These are phyloP conservation scores for Carex myosuroides DNA, from an alignment of 176 grass and related monocot species.

Conservation along the genomic window DNA sequence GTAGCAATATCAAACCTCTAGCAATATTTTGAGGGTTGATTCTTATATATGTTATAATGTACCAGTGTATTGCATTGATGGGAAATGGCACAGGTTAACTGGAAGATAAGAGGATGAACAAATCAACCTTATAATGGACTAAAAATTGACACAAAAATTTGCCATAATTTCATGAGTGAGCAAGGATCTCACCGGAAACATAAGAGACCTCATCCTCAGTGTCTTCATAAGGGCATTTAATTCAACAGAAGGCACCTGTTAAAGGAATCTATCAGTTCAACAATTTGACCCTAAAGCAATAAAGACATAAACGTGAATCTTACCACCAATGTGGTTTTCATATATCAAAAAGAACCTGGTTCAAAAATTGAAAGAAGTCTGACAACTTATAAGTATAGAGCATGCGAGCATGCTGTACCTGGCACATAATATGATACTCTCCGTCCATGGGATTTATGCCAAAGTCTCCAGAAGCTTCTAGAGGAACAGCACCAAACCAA, in stretches of 20 bases:
- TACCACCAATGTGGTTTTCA: background rate
- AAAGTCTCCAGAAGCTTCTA: constrained; percentile 97
- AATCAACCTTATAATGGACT: background rate
- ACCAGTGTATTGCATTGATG: background rate
- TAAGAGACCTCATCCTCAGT: constrained; percentile 77
- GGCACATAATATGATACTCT: constrained; percentile 99
- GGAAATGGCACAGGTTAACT: background rate
- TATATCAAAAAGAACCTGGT: background rate
- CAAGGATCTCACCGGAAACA: constrained; percentile 64
- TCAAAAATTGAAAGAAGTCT: background rate
- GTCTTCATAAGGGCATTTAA: constrained; percentile 97
- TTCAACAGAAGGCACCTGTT: constrained; percentile 84
- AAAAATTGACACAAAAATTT: background rate
- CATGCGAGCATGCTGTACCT: constrained; percentile 34
- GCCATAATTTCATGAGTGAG: background rate
- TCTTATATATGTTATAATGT: background rate
- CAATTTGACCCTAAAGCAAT: constrained; percentile 1
- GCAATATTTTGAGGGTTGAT: background rate
- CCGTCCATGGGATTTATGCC: constrained; percentile 91
- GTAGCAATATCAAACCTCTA: background rate
- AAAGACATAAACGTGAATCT: background rate
- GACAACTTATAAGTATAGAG: background rate
- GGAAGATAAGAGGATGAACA: background rate
- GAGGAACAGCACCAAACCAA: constrained; percentile 84
- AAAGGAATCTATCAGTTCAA: constrained; percentile 4